phyloP scores from a whole-genome alignment of 495 filamentous ascomycete genomes.

The Darksidea phi region DNA sequence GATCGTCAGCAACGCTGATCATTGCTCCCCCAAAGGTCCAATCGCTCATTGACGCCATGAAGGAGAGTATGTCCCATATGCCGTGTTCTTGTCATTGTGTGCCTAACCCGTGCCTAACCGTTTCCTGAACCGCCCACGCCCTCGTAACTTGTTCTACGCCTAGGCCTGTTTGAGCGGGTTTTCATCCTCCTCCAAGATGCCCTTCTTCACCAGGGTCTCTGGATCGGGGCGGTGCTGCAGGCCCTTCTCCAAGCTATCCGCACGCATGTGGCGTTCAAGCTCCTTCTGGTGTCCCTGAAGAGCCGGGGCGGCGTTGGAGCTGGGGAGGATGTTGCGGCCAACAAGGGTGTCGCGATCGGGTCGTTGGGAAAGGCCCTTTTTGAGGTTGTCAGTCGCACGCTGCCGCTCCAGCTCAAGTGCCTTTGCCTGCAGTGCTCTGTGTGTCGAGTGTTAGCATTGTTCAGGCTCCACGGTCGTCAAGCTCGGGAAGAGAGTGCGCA shows the following conservation, averaged over 20 bases:
- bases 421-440: constrained; percentile 58
- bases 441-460: background rate
- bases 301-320: constrained; percentile 68
- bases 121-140: background rate
- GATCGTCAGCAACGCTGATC: no score
- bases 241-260: constrained; percentile 79
- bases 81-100: background rate
- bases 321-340: constrained; percentile 83
- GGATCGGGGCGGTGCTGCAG: constrained; percentile 71
- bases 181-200: constrained; percentile 53
- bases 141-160: background rate
- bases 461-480: background rate
- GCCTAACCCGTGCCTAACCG: background rate
- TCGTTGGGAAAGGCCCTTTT: constrained; percentile 64
- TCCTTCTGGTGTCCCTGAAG: constrained; percentile 75
- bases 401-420: constrained; percentile 65
- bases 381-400: constrained; percentile 60
- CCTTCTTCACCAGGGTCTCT: constrained; percentile 72
- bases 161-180: constrained; percentile 27
- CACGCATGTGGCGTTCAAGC: constrained; percentile 80
- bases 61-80: constrained; percentile 3
- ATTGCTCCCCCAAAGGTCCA: background rate
- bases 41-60: background rate
- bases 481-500: constrained; percentile 27
- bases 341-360: constrained; percentile 66